These are phyloP conservation scores for Lanmaoa rubissima DNA, from an alignment of 768 basidiomycete species.

Conservation along the genomic window DNA sequence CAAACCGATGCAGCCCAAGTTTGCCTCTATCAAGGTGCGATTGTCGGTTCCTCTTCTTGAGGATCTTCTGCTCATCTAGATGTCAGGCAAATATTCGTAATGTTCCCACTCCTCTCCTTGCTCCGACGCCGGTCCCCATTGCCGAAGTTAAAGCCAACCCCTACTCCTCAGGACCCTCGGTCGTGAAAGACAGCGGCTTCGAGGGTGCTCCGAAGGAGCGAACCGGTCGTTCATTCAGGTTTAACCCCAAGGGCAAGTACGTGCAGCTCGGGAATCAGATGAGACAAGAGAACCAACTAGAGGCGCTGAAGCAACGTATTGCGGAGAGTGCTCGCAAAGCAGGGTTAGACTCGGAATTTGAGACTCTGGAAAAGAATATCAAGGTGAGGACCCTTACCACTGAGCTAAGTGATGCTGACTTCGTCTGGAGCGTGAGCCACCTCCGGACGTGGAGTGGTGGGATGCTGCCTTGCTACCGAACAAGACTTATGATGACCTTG, in stretches of 20 bases:
- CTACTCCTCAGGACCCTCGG: slow-evolving; percentile 55
- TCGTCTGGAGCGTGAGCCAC: slow-evolving; percentile 66
- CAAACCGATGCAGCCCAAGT: slow-evolving; percentile 99
- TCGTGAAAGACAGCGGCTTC: slow-evolving; percentile 58
- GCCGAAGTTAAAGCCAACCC: slow-evolving; percentile 64
- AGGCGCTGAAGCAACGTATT: slow-evolving; percentile 89
- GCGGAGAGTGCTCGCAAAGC: slow-evolving; percentile 92
- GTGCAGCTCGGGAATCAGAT: slow-evolving; percentile 69
- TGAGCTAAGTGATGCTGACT: background rate
- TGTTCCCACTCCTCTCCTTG: slow-evolving; percentile 57
- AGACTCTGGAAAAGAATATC: slow-evolving; percentile 87
- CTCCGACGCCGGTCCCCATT: slow-evolving; percentile 34
- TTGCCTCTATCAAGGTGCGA: slow-evolving; percentile 85
- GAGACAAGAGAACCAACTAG: slow-evolving; percentile 75
- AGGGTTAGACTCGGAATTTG: slow-evolving; percentile 89
- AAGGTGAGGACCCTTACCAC: slow-evolving; percentile 49
- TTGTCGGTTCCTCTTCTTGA: background rate
- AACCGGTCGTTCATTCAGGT: slow-evolving; percentile 68
- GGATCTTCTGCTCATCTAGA: background rate
- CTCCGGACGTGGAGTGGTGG: slow-evolving; percentile 97
- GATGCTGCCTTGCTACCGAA: slow-evolving; percentile 81
- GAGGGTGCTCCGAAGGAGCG: slow-evolving; percentile 76
- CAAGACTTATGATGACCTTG: slow-evolving; percentile 76
- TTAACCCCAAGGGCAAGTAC: slow-evolving; percentile 93
- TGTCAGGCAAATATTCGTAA: slow-evolving; percentile 74